Evolutionary conservation across 257 asterid species (phyloP).

Genomic region (Solanum verrucosum): DNA sequence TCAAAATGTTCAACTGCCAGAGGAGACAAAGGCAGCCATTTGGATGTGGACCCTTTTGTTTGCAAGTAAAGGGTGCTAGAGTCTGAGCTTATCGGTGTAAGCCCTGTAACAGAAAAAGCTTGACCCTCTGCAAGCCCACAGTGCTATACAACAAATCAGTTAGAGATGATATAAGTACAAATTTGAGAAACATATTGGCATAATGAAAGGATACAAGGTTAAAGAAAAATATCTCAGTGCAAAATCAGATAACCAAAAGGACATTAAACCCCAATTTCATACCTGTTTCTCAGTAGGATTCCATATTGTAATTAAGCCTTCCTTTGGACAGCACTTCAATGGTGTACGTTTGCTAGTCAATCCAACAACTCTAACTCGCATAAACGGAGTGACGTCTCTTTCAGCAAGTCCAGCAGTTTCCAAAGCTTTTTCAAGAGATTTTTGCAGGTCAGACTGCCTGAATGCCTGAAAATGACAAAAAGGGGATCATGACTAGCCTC

Average conservation of each 20-base stretch:
- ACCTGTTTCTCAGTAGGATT: constrained; percentile 92
- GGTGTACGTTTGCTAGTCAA: constrained; percentile 37
- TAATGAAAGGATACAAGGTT: background rate
- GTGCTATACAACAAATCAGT: constrained; percentile 27
- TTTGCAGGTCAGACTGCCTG: constrained; percentile 58
- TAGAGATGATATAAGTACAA: background rate
- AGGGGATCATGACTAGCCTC: background rate
- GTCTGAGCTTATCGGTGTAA: constrained; percentile 61
- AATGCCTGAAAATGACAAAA: constrained; percentile 35
- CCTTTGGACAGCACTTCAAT: constrained; percentile 18
- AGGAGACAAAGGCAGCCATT: constrained; percentile 63
- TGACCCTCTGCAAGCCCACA: constrained; percentile 70
- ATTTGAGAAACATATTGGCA: background rate
- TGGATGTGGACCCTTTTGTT: constrained; percentile 60
- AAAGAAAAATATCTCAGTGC: background rate
- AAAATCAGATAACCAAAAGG: background rate
- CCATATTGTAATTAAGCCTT: constrained; percentile 94
- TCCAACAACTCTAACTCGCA: constrained; percentile 85
- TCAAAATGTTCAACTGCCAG: constrained; percentile 28
- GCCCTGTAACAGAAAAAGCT: constrained; percentile 71
- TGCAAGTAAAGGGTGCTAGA: constrained; percentile 70
- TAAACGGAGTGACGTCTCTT: constrained; percentile 76
- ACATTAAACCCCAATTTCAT: background rate
- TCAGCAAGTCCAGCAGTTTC: constrained; percentile 72
- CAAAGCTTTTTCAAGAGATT: constrained; percentile 60